phyloP scores from a whole-genome alignment of 192 early-diverging fungal genomes.

The Ambispora gerdemannii region DNA sequence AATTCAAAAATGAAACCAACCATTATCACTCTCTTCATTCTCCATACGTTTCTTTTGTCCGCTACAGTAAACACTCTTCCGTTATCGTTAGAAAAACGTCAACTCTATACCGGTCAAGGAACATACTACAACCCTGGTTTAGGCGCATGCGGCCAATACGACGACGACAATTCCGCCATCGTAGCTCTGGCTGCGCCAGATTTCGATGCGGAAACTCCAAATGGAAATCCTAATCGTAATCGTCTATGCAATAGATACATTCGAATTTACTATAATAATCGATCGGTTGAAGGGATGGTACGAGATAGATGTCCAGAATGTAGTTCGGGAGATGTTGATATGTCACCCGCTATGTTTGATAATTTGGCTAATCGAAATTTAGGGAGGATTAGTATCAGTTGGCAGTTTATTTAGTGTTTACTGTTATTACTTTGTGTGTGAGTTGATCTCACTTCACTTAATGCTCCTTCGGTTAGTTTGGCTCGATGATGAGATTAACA shows the following conservation, averaged over 20 bases:
- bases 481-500: too few species aligned
- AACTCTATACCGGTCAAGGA: background rate
- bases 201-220: background rate
- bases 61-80: too few species aligned
- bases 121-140: background rate
- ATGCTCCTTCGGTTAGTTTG: too few species aligned
- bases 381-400: background rate
- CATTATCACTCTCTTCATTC: too few species aligned
- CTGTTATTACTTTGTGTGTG: too few species aligned
- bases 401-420: too few species aligned
- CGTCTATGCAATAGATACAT: background rate
- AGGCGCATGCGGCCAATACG: background rate
- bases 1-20: too few species aligned
- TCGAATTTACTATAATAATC: background rate
- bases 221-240: background rate
- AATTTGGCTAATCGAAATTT: background rate
- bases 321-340: background rate
- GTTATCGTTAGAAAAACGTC: too few species aligned
- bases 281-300: background rate
- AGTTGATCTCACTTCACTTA: too few species aligned
- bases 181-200: background rate
- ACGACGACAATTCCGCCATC: background rate
- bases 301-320: background rate
- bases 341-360: background rate
- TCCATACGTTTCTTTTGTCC: too few species aligned